Evolutionary conservation across 2,329 filamentous ascomycete genomes (phyloP).

Genomic region (Rasamsonia emersonii): DNA sequence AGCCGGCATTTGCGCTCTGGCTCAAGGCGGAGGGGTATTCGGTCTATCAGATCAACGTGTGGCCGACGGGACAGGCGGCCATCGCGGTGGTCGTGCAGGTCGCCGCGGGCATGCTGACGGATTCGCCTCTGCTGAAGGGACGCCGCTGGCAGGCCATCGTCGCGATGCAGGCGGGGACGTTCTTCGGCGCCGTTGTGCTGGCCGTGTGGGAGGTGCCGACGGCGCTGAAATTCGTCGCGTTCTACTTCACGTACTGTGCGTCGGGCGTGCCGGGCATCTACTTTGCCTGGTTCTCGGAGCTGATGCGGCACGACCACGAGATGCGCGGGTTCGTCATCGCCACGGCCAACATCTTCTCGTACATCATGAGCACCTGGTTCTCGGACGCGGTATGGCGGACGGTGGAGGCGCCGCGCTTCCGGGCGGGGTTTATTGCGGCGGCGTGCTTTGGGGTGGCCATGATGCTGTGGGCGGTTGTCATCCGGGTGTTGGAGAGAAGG

Average conservation of each 20-base stretch:
- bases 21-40: conserved; percentile 30
- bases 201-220: conserved; percentile 6
- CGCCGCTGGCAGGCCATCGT: conserved; percentile 5
- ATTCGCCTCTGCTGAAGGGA: conserved; percentile 3
- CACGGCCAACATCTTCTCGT: conserved; percentile 5
- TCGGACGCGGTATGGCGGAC: conserved; percentile 5
- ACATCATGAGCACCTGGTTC: conserved; percentile 5
- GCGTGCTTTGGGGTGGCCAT: conserved; percentile 1
- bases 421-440: conserved; percentile 3
- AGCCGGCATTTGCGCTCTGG: conserved; percentile 33
- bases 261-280: conserved; percentile 5
- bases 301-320: conserved; percentile 6
- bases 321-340: conserved; percentile 5
- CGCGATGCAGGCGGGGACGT: conserved; percentile 4
- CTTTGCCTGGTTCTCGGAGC: conserved; percentile 5
- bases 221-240: conserved; percentile 5
- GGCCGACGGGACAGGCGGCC: conserved; percentile 37
- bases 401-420: conserved; percentile 3
- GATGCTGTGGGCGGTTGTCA: conserved; percentile 5
- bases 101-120: conserved; percentile 6
- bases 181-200: conserved; percentile 3
- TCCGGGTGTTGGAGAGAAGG: conserved; percentile 13
- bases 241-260: conserved; percentile 2
- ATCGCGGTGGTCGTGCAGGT: conserved; percentile 31
- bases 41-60: conserved; percentile 38